A percentile compares a stretch with the other conserved stretches of the same genome.
phyloP scores from a whole-genome alignment of 169 alveolate species.

The Eimeria mitis region DNA sequence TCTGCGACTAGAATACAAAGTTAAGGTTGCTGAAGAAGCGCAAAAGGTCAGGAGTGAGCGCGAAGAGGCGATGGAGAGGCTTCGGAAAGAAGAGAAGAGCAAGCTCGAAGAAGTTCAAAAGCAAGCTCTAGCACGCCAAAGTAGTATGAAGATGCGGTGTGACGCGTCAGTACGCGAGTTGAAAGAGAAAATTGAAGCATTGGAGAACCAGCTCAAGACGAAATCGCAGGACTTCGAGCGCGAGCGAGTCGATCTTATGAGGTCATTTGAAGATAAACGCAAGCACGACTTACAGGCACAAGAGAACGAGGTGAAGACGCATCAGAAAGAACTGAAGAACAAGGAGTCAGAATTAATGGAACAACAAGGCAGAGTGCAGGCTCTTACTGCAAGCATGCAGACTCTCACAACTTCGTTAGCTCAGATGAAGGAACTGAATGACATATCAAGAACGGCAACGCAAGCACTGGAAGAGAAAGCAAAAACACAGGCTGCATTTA shows the following conservation, averaged over 20 bases:
- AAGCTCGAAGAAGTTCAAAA: conserved; percentile 26
- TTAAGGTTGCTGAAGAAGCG: conserved; percentile 30
- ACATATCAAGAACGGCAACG: conserved; percentile 78
- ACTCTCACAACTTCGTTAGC: conserved; percentile 76
- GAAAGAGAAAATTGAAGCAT: conserved; percentile 3
- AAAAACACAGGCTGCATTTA: conserved; percentile 67
- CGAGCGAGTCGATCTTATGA: conserved; percentile 10
- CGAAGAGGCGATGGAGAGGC: conserved; percentile 24
- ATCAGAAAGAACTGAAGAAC: conserved; percentile 26
- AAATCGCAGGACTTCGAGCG: conserved; percentile 27
- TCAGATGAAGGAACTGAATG: conserved; percentile 76
- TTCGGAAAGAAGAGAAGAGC: conserved; percentile 17
- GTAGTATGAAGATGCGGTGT: conserved; percentile 59
- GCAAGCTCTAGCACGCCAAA: conserved; percentile 69
- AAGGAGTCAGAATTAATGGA: conserved; percentile 48
- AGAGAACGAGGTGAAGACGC: conserved; percentile 42
- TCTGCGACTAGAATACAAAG: not conserved
- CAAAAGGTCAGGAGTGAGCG: conserved; percentile 16
- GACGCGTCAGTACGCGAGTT: conserved; percentile 70
- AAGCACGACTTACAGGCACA: conserved; percentile 22
- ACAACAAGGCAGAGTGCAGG: conserved; percentile 72
- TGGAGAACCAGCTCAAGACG: conserved; percentile 31
- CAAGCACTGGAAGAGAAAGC: conserved; percentile 80
- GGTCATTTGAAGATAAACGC: conserved; percentile 35
- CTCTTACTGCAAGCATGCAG: conserved; percentile 75